These are phyloP conservation scores for Podaxis sp. DNA, from an alignment of 768 basidiomycete species.

Conservation along the genomic window DNA sequence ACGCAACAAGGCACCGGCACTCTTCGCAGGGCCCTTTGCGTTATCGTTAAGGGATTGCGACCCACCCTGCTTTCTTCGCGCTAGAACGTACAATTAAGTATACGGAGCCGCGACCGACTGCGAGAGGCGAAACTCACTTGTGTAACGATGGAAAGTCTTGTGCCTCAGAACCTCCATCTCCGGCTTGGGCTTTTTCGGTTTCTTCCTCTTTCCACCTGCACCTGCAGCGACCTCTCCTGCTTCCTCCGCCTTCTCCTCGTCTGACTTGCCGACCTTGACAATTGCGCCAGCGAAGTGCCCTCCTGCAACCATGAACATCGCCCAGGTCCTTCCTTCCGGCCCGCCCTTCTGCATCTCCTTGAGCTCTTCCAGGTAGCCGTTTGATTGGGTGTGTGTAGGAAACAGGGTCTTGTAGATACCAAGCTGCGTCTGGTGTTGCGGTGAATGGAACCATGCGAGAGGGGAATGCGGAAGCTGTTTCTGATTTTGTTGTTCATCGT, in stretches of 20 bases:
- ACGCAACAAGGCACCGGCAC: conserved; percentile 90
- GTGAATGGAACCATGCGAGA: conserved; percentile 86
- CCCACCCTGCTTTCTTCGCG: conserved; percentile 96
- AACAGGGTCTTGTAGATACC: conserved; percentile 84
- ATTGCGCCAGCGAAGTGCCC: conserved; percentile 98
- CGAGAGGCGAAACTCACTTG: conserved; percentile 61
- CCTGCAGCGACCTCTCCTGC: conserved; percentile 38
- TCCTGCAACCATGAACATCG: conserved; percentile 95
- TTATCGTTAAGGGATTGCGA: conserved; percentile 92
- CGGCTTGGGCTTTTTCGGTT: conserved; percentile 63
- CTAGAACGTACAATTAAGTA: conserved; percentile 38
- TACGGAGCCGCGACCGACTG: background rate
- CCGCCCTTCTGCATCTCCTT: conserved; percentile 59
- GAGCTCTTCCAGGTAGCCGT: conserved; percentile 59
- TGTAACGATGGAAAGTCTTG: conserved; percentile 98
- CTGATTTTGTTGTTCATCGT: conserved; percentile 29
- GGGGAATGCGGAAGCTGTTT: conserved; percentile 54
- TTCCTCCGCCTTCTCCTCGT: conserved; percentile 42
- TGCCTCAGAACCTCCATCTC: conserved; percentile 83
- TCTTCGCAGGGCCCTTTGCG: conserved; percentile 88
- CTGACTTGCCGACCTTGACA: conserved; percentile 61
- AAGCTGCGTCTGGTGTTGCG: conserved; percentile 79
- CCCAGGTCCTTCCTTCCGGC: conserved; percentile 74
- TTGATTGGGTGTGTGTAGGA: conserved; percentile 41
- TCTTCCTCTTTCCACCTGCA: conserved; percentile 48